Conservation (phyloP, 2,329 filamentous ascomycete genomes). For the Dothideomycetidae sp. region DNA sequence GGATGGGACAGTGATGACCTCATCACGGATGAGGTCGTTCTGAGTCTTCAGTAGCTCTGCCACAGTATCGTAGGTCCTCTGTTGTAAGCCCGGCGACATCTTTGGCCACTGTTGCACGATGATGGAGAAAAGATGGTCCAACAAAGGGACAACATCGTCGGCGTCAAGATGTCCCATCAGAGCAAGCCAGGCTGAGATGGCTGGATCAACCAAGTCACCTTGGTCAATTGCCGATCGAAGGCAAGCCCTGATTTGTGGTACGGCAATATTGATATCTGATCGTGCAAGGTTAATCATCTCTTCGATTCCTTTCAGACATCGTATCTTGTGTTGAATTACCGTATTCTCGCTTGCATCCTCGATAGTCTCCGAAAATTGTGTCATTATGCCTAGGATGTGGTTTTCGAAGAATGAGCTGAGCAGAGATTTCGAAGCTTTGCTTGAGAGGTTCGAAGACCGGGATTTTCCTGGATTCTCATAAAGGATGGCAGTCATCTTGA, state of each 20-base stretch:
- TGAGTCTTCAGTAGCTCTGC: slow-evolving; percentile 51
- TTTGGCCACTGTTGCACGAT: slow-evolving; percentile 65
- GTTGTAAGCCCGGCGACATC: slow-evolving; percentile 48
- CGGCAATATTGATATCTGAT: slow-evolving; percentile 57
- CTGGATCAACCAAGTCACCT: slow-evolving; percentile 57
- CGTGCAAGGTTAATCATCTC: slow-evolving; percentile 73
- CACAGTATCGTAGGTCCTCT: slow-evolving; percentile 49
- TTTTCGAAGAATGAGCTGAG: slow-evolving; percentile 65
- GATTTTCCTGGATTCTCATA: slow-evolving; percentile 34
- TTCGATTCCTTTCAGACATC: slow-evolving; percentile 69
- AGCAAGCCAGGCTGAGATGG: slow-evolving; percentile 71
- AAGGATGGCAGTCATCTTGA: slow-evolving; percentile 27
- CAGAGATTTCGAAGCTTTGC: slow-evolving; percentile 38
- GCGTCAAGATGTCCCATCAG: slow-evolving; percentile 62
- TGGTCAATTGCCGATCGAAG: slow-evolving; percentile 70
- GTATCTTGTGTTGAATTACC: slow-evolving; percentile 47
- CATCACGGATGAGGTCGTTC: slow-evolving; percentile 44
- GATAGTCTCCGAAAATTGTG: slow-evolving; percentile 62
- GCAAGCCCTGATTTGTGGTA: slow-evolving; percentile 92
- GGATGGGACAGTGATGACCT: slow-evolving; percentile 65
- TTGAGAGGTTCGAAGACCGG: slow-evolving; percentile 29
- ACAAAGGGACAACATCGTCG: slow-evolving; percentile 62
- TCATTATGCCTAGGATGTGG: slow-evolving; percentile 76
- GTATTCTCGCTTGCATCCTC: slow-evolving; percentile 39
- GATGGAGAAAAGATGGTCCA: slow-evolving; percentile 83